Base-by-base conservation (phyloP, 306 rosid genomes). In the Prosopis cineraria region DNA sequence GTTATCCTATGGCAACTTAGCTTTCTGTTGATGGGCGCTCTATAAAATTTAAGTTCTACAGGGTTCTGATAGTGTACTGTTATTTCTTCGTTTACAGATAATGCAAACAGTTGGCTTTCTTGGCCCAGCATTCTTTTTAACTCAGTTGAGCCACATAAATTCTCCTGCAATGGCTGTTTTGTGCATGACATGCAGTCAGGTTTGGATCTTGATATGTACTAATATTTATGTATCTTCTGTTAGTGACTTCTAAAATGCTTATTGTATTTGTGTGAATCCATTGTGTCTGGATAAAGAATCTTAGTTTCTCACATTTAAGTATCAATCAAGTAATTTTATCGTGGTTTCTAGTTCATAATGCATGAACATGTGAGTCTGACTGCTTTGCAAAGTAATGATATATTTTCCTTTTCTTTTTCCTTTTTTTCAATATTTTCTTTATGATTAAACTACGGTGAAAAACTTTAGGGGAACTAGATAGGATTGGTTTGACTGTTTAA, bases 181-280 rank as follows among this genome's bases (percentile, higher is more conserved):
- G 79, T 96, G 99, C 74, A 96, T 91, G 98, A 89, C 98, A 9
- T 93, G 99, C 87, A 96, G 99, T 66, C 99, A 93, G 99, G 99
- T 96, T 68, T 73, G 84, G 64, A 44, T 80, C 73, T 79, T 67
- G 40, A 72, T 67, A 29, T 27, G n/a, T 52, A 47, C 0, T 29
- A 17, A 6, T 59, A 59, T 47, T 40, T 53, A 36, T 16, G 10
- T 48, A 62, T 76, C 64, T 86, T 39, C 41, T 10, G 45, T 70
- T 74, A 10, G 29, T 68, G 80, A 19, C 25, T 48, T 19, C 1
- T 48, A 6, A 6, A 48, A 25, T 48, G 6, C 22, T 19, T 19
- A 6, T 48, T 17, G 10, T n/a, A 19, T 17, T 48, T 52, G 19
- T 79, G 52, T 19, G 41, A 31, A 29, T 52, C 19, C 13, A 53